phyloP scores from a whole-genome alignment of 495 filamentous ascomycete species.

The Daldinia loculata region DNA sequence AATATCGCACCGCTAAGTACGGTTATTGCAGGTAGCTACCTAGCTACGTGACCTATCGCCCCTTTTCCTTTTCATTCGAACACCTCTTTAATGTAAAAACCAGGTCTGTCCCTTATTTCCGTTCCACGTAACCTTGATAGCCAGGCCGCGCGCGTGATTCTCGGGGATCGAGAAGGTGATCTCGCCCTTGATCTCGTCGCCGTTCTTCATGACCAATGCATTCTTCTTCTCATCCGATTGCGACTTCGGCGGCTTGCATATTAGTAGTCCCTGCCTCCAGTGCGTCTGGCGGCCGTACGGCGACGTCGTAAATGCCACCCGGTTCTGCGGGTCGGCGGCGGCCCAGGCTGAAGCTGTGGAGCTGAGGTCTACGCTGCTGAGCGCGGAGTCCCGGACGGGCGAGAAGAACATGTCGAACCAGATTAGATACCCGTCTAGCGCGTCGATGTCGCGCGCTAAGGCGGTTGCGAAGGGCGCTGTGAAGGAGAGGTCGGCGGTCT shows the following conservation, averaged over 20 bases:
- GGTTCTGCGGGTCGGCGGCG: slow-evolving; percentile 51
- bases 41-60: neutral
- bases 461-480: slow-evolving; percentile 66
- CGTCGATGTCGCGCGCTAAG: slow-evolving; percentile 60
- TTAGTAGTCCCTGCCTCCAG: slow-evolving; percentile 82
- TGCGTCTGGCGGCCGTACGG: slow-evolving; percentile 81
- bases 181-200: slow-evolving; percentile 52
- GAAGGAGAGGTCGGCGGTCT: slow-evolving; percentile 77
- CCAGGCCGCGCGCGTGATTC: slow-evolving; percentile 58
- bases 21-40: neutral
- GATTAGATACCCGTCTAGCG: slow-evolving; percentile 75
- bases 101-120: slow-evolving; percentile 55
- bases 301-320: slow-evolving; percentile 78
- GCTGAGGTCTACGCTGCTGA: slow-evolving; percentile 7
- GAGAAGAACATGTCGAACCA: slow-evolving; percentile 87
- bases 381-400: slow-evolving; percentile 41
- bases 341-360: slow-evolving; percentile 18
- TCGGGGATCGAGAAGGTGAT: slow-evolving; percentile 58
- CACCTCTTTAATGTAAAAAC: slow-evolving; percentile 46
- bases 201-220: slow-evolving; percentile 41
- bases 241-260: slow-evolving; percentile 48
- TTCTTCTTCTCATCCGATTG: slow-evolving; percentile 36
- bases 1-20: neutral
- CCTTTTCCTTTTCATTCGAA: neutral
- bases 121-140: slow-evolving; percentile 57